Conservation (phyloP, 768 basidiomycete genomes). For the Hortiboletus campestris region DNA sequence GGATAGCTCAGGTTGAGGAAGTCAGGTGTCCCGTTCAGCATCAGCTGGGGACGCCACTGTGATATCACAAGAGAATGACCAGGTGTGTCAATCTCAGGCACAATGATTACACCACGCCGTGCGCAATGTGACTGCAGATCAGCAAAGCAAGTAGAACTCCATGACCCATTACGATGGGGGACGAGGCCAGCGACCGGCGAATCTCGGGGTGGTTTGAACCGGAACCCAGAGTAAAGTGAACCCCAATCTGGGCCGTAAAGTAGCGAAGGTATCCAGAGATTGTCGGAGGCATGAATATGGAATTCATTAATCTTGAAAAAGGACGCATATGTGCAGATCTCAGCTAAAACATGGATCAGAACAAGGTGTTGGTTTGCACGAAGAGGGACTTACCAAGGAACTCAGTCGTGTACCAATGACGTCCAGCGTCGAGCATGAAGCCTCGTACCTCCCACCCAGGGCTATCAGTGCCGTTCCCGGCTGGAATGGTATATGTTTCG, state of each 20-base stretch:
- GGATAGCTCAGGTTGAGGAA: slow-evolving; percentile 40
- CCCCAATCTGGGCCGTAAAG: slow-evolving; percentile 40
- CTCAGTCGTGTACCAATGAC: slow-evolving; percentile 41
- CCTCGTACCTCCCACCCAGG: slow-evolving; percentile 47
- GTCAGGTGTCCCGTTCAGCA: slow-evolving; percentile 35
- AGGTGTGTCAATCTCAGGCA: slow-evolving; percentile 46
- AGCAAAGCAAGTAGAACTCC: slow-evolving; percentile 32
- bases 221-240: slow-evolving; percentile 41
- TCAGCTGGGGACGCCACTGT: slow-evolving; percentile 45
- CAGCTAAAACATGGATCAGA: slow-evolving; percentile 27
- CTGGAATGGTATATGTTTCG: slow-evolving; percentile 24
- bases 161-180: slow-evolving; percentile 41
- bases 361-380: slow-evolving; percentile 19
- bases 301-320: slow-evolving; percentile 47
- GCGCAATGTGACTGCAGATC: slow-evolving; percentile 38
- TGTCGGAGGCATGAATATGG: slow-evolving; percentile 44
- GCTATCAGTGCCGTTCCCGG: slow-evolving; percentile 36
- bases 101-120: slow-evolving; percentile 36
- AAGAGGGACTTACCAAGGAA: slow-evolving; percentile 33
- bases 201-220: slow-evolving; percentile 36
- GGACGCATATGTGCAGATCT: slow-evolving; percentile 43
- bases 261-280: slow-evolving; percentile 41
- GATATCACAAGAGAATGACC: slow-evolving; percentile 45
- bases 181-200: slow-evolving; percentile 38
- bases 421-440: slow-evolving; percentile 47